phyloP scores from a whole-genome alignment of 441 rosid genomes.

The Jatropha multifida region DNA sequence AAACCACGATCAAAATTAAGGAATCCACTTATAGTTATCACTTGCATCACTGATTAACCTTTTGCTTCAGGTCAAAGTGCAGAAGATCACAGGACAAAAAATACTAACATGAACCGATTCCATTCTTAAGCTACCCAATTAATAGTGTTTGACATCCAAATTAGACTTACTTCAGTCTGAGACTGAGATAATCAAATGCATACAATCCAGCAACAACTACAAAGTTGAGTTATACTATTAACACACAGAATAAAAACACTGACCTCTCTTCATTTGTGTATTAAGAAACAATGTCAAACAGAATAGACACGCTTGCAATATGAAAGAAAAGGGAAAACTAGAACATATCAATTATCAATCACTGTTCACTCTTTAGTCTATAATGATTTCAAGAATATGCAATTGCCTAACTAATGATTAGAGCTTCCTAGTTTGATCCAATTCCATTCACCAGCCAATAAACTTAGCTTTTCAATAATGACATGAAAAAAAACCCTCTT shows the following conservation, averaged over 20 bases:
- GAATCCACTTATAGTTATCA: background rate
- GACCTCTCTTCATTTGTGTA: background rate
- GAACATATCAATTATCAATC: background rate
- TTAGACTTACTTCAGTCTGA: background rate
- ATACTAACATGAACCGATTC: background rate
- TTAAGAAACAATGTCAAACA: background rate
- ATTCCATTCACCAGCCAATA: background rate
- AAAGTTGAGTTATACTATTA: background rate
- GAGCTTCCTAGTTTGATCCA: background rate
- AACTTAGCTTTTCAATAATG: background rate
- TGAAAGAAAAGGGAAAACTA: background rate
- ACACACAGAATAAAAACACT: background rate
- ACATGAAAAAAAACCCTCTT: background rate
- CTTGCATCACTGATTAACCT: background rate
- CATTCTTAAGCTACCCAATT: background rate
- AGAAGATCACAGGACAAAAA: background rate
- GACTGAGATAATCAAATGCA: background rate
- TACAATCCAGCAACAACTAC: background rate
- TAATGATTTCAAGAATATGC: background rate
- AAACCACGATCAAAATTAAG: background rate
- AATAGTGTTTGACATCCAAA: background rate
- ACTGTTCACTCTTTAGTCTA: background rate
- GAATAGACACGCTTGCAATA: background rate
- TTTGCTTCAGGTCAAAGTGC: background rate
- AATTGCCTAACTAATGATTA: background rate